These are phyloP conservation scores for Acmispon strigosus DNA, from an alignment of 306 rosid genomes.

Conservation along the genomic window DNA sequence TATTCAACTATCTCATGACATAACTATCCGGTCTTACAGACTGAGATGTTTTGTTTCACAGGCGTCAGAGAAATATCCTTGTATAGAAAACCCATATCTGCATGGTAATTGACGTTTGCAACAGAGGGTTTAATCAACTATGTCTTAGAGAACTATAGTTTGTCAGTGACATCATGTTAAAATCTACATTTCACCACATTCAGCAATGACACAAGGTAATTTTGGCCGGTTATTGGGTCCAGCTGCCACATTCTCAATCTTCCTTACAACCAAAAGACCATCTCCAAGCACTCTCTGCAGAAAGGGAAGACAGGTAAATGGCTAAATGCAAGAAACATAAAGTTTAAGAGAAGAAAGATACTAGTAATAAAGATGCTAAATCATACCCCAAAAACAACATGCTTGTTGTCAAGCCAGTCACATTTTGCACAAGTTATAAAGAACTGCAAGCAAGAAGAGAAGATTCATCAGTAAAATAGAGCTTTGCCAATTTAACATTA, in stretches of 20 bases:
- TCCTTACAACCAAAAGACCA: conserved; percentile 93
- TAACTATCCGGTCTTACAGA: not conserved
- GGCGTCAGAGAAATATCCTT: not conserved
- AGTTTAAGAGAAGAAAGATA: conserved; percentile 3
- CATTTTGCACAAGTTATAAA: conserved; percentile 90
- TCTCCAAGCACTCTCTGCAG: conserved; percentile 97
- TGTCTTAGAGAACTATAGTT: not conserved
- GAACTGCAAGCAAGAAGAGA: conserved; percentile 50
- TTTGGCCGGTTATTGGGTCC: conserved; percentile 94
- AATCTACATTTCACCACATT: conserved; percentile 92
- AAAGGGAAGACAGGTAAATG: not conserved
- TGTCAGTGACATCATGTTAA: not conserved
- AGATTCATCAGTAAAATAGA: conserved; percentile 22
- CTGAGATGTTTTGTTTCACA: not conserved
- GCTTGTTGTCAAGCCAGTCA: conserved; percentile 99
- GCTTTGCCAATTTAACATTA: not conserved
- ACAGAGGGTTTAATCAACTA: not conserved
- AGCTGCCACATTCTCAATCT: conserved; percentile 94
- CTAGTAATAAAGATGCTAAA: conserved; percentile 7
- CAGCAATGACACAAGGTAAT: conserved; percentile 71
- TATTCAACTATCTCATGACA: not conserved
- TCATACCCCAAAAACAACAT: conserved; percentile 96
- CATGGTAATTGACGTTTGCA: not conserved
- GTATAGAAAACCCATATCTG: conserved; percentile 10
- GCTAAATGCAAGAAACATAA: not conserved